Evolutionary conservation across 441 rosid species (phyloP).

Genomic region (Corymbia calophylla): DNA sequence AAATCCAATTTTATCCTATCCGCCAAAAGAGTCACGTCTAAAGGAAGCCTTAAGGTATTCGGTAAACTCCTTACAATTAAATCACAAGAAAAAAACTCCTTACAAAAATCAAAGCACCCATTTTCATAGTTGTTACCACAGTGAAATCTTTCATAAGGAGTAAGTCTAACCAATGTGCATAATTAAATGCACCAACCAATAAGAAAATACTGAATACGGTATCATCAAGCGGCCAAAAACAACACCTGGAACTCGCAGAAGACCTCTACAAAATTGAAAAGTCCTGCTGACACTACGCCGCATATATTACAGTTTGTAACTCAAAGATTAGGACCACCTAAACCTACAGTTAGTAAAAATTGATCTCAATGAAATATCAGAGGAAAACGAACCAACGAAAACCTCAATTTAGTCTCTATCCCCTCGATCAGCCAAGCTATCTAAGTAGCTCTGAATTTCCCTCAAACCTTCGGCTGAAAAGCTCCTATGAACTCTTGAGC

Average conservation of each 20-base stretch:
- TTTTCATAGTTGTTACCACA: background rate
- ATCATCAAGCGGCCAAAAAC: background rate
- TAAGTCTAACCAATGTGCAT: background rate
- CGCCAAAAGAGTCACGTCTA: background rate
- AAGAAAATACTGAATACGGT: background rate
- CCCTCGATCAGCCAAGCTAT: slow-evolving; percentile 35
- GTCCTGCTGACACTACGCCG: background rate
- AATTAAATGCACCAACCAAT: background rate
- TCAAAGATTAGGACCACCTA: background rate
- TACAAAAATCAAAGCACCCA: background rate
- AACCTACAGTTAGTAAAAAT: background rate
- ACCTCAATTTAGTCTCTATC: slow-evolving; percentile 12
- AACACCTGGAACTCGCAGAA: background rate
- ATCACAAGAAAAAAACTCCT: background rate
- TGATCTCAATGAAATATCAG: background rate
- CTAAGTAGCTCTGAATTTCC: slow-evolving; percentile 63
- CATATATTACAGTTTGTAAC: background rate
- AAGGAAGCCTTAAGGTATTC: background rate
- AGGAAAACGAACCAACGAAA: background rate
- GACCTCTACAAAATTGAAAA: background rate
- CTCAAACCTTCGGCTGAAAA: slow-evolving; percentile 67
- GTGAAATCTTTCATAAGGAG: background rate
- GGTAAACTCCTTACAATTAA: no score
- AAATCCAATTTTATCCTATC: background rate
- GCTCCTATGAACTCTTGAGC: slow-evolving; percentile 63